These are phyloP conservation scores for Collybia nuda DNA, from an alignment of 768 basidiomycete genomes.

Conservation along the genomic window DNA sequence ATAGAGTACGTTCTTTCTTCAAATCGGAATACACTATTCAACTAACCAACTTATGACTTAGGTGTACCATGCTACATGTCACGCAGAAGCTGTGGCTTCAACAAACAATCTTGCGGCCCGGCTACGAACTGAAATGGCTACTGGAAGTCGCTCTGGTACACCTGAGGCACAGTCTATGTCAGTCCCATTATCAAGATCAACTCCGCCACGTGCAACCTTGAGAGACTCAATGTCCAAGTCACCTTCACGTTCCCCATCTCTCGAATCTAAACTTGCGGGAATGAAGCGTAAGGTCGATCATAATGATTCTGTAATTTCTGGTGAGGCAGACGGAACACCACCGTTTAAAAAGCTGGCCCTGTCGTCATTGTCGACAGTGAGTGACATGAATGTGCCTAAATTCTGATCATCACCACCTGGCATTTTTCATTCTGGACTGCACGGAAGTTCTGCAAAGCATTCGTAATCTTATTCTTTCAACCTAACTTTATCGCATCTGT, in stretches of 20 bases:
- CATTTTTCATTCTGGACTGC: slow-evolving; percentile 2
- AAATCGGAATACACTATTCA: background rate
- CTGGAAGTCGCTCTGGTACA: slow-evolving; percentile 73
- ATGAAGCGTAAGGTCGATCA: slow-evolving; percentile 77
- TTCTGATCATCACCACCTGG: background rate
- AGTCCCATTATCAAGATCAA: slow-evolving; percentile 28
- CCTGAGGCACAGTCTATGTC: slow-evolving; percentile 54
- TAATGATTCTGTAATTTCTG: slow-evolving; percentile 37
- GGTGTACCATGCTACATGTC: slow-evolving; percentile 96
- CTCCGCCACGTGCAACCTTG: slow-evolving; percentile 35
- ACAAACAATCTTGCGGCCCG: slow-evolving; percentile 67
- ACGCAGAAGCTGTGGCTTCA: slow-evolving; percentile 73
- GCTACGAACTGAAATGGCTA: slow-evolving; percentile 58
- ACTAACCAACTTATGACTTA: slow-evolving; percentile 24
- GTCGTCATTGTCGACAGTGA: slow-evolving; percentile 22
- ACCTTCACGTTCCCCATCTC: slow-evolving; percentile 48
- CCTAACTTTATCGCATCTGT: slow-evolving; percentile 20
- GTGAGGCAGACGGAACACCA: slow-evolving; percentile 52
- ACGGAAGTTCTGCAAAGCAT: slow-evolving; percentile 9
- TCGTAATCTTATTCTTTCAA: slow-evolving; percentile 13
- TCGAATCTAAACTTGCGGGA: slow-evolving; percentile 53
- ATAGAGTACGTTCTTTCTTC: slow-evolving; percentile 54
- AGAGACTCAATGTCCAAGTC: slow-evolving; percentile 36
- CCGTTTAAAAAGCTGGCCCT: slow-evolving; percentile 69
- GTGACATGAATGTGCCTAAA: slow-evolving; percentile 1